Evolutionary conservation across 2,329 filamentous ascomycete genomes (phyloP).

Genomic region (Sordariomycetes sp.): DNA sequence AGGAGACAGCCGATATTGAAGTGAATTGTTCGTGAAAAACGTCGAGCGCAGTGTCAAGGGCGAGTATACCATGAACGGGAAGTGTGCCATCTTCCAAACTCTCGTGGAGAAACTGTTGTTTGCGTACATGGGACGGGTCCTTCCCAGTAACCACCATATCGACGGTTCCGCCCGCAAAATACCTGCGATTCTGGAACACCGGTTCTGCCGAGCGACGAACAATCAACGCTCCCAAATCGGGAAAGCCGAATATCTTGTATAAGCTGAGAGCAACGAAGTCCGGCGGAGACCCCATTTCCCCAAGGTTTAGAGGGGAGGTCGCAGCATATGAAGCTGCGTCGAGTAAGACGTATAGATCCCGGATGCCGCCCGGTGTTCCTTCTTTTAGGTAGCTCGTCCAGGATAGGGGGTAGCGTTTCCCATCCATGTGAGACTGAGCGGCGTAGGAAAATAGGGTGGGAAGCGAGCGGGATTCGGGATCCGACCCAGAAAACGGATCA

Average conservation of each 20-base stretch:
- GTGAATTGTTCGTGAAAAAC: conserved; percentile 45
- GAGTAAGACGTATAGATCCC: conserved; percentile 35
- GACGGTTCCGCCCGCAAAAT: conserved; percentile 61
- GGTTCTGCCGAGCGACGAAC: conserved; percentile 44
- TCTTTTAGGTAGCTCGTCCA: conserved; percentile 35
- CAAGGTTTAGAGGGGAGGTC: conserved; percentile 46
- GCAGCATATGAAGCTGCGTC: conserved; percentile 58
- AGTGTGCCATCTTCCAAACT: conserved; percentile 57
- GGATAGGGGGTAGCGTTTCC: conserved; percentile 45
- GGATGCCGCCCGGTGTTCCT: conserved; percentile 19
- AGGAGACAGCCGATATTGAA: conserved; percentile 51
- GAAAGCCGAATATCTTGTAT: conserved; percentile 59
- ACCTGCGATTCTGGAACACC: conserved; percentile 42
- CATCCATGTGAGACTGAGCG: conserved; percentile 62
- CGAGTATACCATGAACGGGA: conserved; percentile 55
- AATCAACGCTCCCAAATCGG: conserved; percentile 51
- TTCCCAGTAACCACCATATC: conserved; percentile 31
- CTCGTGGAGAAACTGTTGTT: conserved; percentile 35
- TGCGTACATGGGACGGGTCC: conserved; percentile 21
- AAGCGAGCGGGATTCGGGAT: conserved; percentile 10
- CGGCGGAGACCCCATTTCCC: conserved; percentile 36
- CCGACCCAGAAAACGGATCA: background rate
- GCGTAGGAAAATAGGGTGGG: conserved; percentile 48
- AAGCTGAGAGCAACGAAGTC: conserved; percentile 52
- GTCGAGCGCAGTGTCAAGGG: conserved; percentile 47